These are phyloP conservation scores for Hanseniaspora thailandica DNA, from an alignment of 805 yeast genomes.

Conservation along the genomic window DNA sequence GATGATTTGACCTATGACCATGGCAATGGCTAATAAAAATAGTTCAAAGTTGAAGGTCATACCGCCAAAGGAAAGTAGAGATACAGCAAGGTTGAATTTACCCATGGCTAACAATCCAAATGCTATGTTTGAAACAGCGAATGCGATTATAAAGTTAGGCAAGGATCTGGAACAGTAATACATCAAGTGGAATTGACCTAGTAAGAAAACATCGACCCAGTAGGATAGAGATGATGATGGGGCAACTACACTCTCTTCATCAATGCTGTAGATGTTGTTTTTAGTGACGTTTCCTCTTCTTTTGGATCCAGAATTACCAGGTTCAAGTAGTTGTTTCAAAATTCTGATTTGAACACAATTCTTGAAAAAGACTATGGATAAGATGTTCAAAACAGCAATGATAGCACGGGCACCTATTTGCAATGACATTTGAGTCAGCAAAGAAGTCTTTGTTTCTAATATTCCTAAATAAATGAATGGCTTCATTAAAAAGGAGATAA, in stretches of 20 bases:
- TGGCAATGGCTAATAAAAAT: constrained; percentile 40
- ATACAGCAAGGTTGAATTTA: constrained; percentile 37
- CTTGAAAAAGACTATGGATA: constrained; percentile 42
- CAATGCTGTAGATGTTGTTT: neutral
- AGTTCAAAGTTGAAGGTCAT: constrained; percentile 64
- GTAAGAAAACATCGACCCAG: constrained; percentile 50
- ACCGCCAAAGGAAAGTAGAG: constrained; percentile 49
- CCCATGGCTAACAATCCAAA: constrained; percentile 42
- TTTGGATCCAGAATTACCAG: neutral
- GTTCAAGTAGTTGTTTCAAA: constrained; percentile 16
- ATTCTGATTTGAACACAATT: constrained; percentile 26
- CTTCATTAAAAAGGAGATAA: constrained; percentile 38
- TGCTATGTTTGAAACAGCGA: constrained; percentile 58
- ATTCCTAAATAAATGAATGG: constrained; percentile 24
- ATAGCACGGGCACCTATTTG: constrained; percentile 45
- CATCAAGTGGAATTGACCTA: constrained; percentile 66
- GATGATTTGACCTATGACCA: constrained; percentile 26
- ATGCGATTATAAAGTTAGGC: constrained; percentile 69
- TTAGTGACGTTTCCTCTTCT: constrained; percentile 11
- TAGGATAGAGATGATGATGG: constrained; percentile 30
- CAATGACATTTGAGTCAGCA: constrained; percentile 21
- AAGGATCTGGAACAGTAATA: constrained; percentile 74
- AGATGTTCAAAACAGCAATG: constrained; percentile 51
- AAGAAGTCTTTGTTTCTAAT: constrained; percentile 12
- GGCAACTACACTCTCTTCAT: constrained; percentile 6